These are phyloP conservation scores for Houttuynia cordata DNA, from an alignment of 164 flowering plant genomes.

Conservation along the genomic window DNA sequence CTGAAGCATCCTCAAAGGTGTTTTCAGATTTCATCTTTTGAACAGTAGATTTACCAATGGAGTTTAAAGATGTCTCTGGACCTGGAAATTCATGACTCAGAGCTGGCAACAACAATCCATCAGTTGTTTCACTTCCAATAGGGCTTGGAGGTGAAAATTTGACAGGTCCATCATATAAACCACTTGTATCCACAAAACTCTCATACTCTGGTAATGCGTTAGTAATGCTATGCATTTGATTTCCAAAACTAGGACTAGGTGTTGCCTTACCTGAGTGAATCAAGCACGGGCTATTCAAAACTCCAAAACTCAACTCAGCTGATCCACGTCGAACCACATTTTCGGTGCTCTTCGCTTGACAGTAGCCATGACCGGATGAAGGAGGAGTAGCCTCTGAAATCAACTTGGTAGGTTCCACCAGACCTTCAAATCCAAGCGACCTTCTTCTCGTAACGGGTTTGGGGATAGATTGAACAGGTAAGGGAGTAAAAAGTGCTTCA, in stretches of 20 bases:
- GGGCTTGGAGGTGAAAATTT: background rate
- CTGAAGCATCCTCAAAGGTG: conserved; percentile 24
- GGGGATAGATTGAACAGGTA: background rate
- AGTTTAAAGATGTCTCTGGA: conserved; percentile 18
- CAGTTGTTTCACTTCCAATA: conserved; percentile 26
- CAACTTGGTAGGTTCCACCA: background rate
- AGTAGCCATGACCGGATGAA: background rate
- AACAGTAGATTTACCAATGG: conserved; percentile 18
- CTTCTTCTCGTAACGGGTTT: background rate
- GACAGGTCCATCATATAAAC: background rate
- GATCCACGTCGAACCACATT: background rate
- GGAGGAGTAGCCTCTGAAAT: conserved; percentile 1
- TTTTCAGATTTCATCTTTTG: conserved; percentile 22
- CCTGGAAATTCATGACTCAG: conserved; percentile 34
- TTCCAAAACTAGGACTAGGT: background rate
- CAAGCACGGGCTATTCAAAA: background rate
- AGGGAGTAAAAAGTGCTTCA: background rate
- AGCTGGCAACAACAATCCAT: conserved; percentile 18
- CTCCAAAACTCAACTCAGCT: background rate
- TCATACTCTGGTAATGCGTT: background rate
- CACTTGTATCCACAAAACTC: background rate
- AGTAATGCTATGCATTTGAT: background rate
- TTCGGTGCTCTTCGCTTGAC: background rate
- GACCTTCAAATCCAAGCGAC: conserved; percentile 1
- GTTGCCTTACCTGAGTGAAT: background rate